Evolutionary conservation across 495 filamentous ascomycete genomes (phyloP), one percentile per base, ranked within the genome.

Genomic region (Tuber borchii): DNA sequence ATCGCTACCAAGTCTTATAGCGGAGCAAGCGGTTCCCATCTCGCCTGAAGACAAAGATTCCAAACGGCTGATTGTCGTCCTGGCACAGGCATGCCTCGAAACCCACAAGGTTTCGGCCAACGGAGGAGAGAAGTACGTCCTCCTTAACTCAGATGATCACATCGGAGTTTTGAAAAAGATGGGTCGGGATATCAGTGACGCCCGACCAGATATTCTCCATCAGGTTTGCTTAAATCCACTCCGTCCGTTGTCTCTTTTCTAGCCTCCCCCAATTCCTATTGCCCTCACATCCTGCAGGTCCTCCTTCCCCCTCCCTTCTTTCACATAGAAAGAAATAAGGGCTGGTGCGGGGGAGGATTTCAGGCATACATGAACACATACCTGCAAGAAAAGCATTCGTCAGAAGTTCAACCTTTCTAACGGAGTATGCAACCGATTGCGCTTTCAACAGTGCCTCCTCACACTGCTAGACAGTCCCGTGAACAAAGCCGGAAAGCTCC

Each of bases 111-210:
- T 94, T 5, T 90, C 91, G 48, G 72, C 84, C 37, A 87, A 87
- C 77, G 90, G 91, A 74, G 94, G 97, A 79, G 95, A 98, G 80
- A 97, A 97, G 83, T 98, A 95, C 85, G 93, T 93, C 70, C 86
- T 99, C 65, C 88, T 99, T 79, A 99, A 99, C 87, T 97, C 94
- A 83, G 95, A 99, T 81, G 95, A 99, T 85, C 95, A 99, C 83
- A 99, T 99, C 77, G 96, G 95, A 71, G 91, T 97, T 77, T 95
- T 98, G 93, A 91, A 96, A 83, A 99, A 97, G 88, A 97, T 97
- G 95, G 96, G 96, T 85, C 87, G 95, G 71, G 95, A 99, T 82
- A 99, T 99, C 80, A 97, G 94, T 83, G 95, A 99, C 83, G 95
- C 95, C 43, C 90, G 95, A 72, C 95, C 95, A 17, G 95, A 99